Base-by-base conservation (phyloP, 768 basidiomycete genomes). In the Xerocomus potaroensis region DNA sequence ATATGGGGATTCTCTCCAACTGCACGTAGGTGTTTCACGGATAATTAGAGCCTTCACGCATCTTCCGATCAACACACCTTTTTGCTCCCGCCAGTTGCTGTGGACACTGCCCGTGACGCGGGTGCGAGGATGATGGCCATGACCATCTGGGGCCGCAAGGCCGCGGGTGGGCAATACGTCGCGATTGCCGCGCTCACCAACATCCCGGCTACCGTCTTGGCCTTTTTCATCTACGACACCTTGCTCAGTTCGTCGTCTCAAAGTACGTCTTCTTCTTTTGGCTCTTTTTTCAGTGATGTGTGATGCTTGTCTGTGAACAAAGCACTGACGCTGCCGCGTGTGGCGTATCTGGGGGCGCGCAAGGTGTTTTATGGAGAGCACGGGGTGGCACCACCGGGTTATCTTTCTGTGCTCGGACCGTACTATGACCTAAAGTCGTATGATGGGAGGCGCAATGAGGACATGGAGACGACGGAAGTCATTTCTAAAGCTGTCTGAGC, bases 71-170 rank as follows among this genome's bases (percentile, higher is more conserved):
- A 41, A 39, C 33, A 34, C n/a, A 4, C 33, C 37, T 10, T 29
- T 18, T n/a, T 35, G 36, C 4, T 24, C 49, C n/a, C n/a, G n/a
- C 8, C 47, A 80, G 76, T 87, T 37, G 72, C 80, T 11, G 70
- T 82, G 26, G 87, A 87, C 62, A 65, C 80, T 3, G 82, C 83
- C 23, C 81, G 84, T 57, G 84, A 87, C 59, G 24, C 87, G 34
- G 84, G 84, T 16, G 80, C 73, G 4, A 77, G 84, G 14, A 50
- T 86, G n/a, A 74, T 76, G 53, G 77, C 73, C 1, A 58, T 87
- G 63, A 71, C 80, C 4, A 75, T 85, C 45, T 86, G 79, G 74
- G 84, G 84, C 16, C 57, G 27, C 2, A 56, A 60, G 51, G 81
- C 80, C 24, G 62, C 64, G 23, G 83, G 81, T 31, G 76, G 75